Percentiles rank a stretch among this genome's conserved stretches.
These are phyloP conservation scores for Candida pini DNA, from an alignment of 805 yeast genomes.

Conservation along the genomic window DNA sequence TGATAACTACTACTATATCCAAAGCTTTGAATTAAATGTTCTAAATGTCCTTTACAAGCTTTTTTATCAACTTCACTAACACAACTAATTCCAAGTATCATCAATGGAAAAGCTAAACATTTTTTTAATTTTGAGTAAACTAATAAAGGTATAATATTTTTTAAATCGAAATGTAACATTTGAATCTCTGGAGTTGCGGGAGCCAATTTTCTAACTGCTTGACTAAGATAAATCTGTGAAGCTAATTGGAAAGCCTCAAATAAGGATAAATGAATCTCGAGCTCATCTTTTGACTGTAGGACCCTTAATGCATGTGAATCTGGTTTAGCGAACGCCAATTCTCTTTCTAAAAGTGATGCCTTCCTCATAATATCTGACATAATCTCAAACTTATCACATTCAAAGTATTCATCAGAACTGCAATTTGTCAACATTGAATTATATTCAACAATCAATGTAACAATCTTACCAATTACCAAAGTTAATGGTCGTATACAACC, in stretches of 20 bases:
- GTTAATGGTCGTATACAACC: slow-evolving; percentile 36
- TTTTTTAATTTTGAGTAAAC: slow-evolving; percentile 14
- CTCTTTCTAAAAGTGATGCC: slow-evolving; percentile 12
- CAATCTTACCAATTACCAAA: slow-evolving; percentile 33
- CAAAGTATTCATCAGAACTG: slow-evolving; percentile 8
- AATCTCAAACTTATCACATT: slow-evolving; percentile 18
- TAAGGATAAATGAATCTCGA: slow-evolving; percentile 27
- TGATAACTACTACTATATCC: slow-evolving; percentile 27
- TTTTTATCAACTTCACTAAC: slow-evolving; percentile 20
- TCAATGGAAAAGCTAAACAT: slow-evolving; percentile 34
- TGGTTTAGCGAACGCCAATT: slow-evolving; percentile 15
- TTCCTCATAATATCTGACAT: slow-evolving; percentile 11
- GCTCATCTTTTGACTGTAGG: slow-evolving; percentile 17
- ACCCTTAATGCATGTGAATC: slow-evolving; percentile 14
- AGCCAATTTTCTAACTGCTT: slow-evolving; percentile 21
- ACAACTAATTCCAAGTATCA: slow-evolving; percentile 31
- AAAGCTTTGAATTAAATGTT: slow-evolving; percentile 26
- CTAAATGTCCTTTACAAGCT: slow-evolving; percentile 22
- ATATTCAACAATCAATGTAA: slow-evolving; percentile 24
- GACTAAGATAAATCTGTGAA: slow-evolving; percentile 21
- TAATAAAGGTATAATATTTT: slow-evolving; percentile 13
- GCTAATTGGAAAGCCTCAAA: slow-evolving; percentile 31
- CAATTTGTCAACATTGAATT: slow-evolving; percentile 14
- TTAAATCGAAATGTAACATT: slow-evolving; percentile 13
- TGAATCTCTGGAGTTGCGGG: slow-evolving; percentile 24